Evolutionary conservation across 495 filamentous ascomycete species (phyloP).

Genomic region (Lindgomyces ingoldianus): DNA sequence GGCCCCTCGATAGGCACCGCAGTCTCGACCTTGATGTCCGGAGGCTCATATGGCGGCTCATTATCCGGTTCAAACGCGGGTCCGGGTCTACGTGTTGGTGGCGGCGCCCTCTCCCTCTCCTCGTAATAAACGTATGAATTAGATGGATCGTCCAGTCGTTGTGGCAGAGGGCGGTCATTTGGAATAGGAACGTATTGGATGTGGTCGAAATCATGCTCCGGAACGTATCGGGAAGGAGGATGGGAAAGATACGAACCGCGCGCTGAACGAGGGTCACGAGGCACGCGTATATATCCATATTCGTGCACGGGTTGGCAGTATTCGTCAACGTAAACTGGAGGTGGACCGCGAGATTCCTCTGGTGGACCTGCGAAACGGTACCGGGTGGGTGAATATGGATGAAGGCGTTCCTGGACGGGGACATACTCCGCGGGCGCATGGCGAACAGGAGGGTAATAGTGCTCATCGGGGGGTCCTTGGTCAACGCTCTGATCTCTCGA

Average conservation of each 20-base stretch:
- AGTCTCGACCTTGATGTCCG: slow-evolving; percentile 21
- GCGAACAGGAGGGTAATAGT: slow-evolving; percentile 11
- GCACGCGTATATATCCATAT: slow-evolving; percentile 31
- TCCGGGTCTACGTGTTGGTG: slow-evolving; percentile 4
- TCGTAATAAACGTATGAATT: slow-evolving; percentile 32
- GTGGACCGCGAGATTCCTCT: slow-evolving; percentile 16
- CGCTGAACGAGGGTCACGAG: slow-evolving; percentile 13
- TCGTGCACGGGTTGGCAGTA: slow-evolving; percentile 18
- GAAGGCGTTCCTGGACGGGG: slow-evolving; percentile 26
- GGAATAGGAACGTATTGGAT: slow-evolving; percentile 25
- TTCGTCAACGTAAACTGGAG: slow-evolving; percentile 28
- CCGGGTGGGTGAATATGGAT: slow-evolving; percentile 12
- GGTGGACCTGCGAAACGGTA: slow-evolving; percentile 20
- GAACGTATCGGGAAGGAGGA: slow-evolving; percentile 8
- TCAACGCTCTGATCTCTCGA: slow-evolving; percentile 34
- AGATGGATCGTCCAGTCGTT: slow-evolving; percentile 9
- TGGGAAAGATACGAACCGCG: slow-evolving; percentile 16
- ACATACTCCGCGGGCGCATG: slow-evolving; percentile 19
- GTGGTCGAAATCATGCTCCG: not conserved
- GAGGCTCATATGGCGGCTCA: slow-evolving; percentile 21
- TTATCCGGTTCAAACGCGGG: slow-evolving; percentile 14
- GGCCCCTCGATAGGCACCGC: not conserved
- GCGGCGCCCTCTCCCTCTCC: slow-evolving; percentile 14
- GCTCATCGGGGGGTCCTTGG: slow-evolving; percentile 16
- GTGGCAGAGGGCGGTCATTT: slow-evolving; percentile 21